Evolutionary conservation across 345 rosid genomes (phyloP), one percentile per base, ranked within the genome.

Genomic region (Brassica carinata): DNA sequence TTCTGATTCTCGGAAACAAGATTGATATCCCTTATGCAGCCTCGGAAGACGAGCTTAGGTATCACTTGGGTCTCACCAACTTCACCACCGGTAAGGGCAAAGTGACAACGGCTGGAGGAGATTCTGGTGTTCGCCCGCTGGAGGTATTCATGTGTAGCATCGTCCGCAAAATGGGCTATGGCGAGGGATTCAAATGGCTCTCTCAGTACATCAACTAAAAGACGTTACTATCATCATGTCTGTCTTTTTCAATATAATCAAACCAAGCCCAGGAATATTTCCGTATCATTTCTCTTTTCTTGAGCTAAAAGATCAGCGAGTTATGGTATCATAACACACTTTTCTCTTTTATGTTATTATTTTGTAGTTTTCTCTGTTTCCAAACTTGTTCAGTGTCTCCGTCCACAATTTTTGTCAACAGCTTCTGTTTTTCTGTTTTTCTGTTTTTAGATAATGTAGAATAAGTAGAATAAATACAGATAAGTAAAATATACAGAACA

Each of bases 81-180:
- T 90, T 88, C 86, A 90, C 94, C 70, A 88, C 94, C 7, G 94
- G 94, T 67, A 90, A 90, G 79, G 92, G 94, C 0, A 88, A 85
- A 78, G 90, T 88, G 5, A 82, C 82, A 10, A 78, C 82, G 13
- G 79, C 87, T 29, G 88, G 68, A 14, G 89, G 68, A 15, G 89
- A 86, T 72, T 80, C 90, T 19, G 83, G 77, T 26, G 87, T 88
- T 62, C 94, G 90, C 0, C 90, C 94, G 5, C 88, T 90, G 5
- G 92, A 90, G 83, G 90, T 90, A 6, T 90, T 87, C 84, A 88
- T 88, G 94, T 90, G 94, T 45, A 90, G 94, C 85, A 87, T 90
- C 62, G 94, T 88, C 72, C 89, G 91, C 31, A 90, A 90, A 80
- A 88, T 90, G 94, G 94, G 94, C 10, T 90, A 88, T 1, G 92